phyloP scores from a whole-genome alignment of 768 basidiomycete genomes.

The Suillus subluteus region DNA sequence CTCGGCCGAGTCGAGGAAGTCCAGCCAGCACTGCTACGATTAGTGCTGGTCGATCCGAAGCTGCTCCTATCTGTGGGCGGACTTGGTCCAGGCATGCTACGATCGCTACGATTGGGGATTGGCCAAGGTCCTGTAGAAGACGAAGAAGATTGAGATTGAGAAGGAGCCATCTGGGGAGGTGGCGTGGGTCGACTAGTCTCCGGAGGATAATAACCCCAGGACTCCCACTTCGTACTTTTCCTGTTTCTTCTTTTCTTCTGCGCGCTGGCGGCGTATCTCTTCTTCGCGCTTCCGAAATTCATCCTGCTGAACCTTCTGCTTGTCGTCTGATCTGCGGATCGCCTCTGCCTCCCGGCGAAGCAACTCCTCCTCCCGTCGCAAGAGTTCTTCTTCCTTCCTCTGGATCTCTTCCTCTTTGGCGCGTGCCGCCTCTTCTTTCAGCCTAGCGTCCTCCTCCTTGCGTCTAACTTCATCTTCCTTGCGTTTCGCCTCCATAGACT shows the following conservation, averaged over 20 bases:
- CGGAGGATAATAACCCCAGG: slow-evolving; percentile 28
- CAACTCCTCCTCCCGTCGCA: slow-evolving; percentile 36
- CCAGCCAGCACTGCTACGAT: slow-evolving; percentile 34
- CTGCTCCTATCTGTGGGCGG: slow-evolving; percentile 36
- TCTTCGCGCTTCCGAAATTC: slow-evolving; percentile 36
- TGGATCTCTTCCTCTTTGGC: slow-evolving; percentile 30
- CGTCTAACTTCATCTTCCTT: slow-evolving; percentile 30
- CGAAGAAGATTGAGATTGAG: slow-evolving; percentile 32
- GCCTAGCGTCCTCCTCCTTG: slow-evolving; percentile 29
- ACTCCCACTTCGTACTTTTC: slow-evolving; percentile 26
- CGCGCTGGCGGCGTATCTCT: slow-evolving; percentile 32
- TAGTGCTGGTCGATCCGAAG: slow-evolving; percentile 30
- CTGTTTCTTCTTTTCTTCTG: slow-evolving; percentile 35
- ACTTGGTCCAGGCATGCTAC: slow-evolving; percentile 36
- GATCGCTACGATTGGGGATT: slow-evolving; percentile 34
- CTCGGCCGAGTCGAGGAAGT: slow-evolving; percentile 33
- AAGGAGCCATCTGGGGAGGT: slow-evolving; percentile 18
- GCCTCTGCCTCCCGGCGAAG: slow-evolving; percentile 34
- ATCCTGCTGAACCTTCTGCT: slow-evolving; percentile 27
- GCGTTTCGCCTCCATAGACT: slow-evolving; percentile 30
- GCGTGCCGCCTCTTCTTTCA: slow-evolving; percentile 26
- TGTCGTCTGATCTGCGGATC: slow-evolving; percentile 33
- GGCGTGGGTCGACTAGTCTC: slow-evolving; percentile 28
- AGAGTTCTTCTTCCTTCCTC: slow-evolving; percentile 32
- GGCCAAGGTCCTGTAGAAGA: slow-evolving; percentile 34